Evolutionary conservation across 2,329 filamentous ascomycete species (phyloP), one percentile per base, ranked within the genome.

Genomic region (Fusarium neocosmosporiellum): DNA sequence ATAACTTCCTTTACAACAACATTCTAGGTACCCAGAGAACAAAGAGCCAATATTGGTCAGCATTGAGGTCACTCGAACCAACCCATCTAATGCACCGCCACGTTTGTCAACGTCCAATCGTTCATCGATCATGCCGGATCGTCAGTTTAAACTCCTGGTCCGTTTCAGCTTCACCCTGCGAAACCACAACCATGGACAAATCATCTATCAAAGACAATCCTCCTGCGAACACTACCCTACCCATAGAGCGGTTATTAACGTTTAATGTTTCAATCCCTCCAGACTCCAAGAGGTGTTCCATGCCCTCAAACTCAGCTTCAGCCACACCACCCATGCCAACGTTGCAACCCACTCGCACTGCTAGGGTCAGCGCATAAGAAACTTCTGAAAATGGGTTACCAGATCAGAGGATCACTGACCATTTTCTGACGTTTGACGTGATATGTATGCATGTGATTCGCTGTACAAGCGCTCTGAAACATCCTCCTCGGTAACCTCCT

Each of bases 401-500:
- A 39, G 22, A 33, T 39, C 16, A 29, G 31, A 27, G 37, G 29
- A 53, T 20, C 50, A 54, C 31, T 36, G 50, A 24, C 34, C 34
- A 29, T 22, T 41, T 65, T 39, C 66, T 69, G 46, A 43, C 57
- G 27, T 20, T 48, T 34, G 57, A 57, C 60, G 20, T 46, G 20
- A 50, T 37, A 66, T 72, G 39, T 22, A 20, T 43, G 27, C 29
- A 43, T n/a, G 34, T 66, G 34, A 41, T 72, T 59, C 54, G 61
- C 27, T 36, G 29, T 58, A 59, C 50, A 59, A 59, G 34, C 60
- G 37, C 37, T 70, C 41, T 60, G 61, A 66, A 66, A 62, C 69
- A 48, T 57, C 20, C 37, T 63, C 29, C 46, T 46, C 57, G 46
- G 34, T 36, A 41, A 46, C 16, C 29, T 24, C 9, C n/a, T 34